Base-by-base conservation (phyloP, 2,329 filamentous ascomycete species). In the Aspergillus sergii region DNA sequence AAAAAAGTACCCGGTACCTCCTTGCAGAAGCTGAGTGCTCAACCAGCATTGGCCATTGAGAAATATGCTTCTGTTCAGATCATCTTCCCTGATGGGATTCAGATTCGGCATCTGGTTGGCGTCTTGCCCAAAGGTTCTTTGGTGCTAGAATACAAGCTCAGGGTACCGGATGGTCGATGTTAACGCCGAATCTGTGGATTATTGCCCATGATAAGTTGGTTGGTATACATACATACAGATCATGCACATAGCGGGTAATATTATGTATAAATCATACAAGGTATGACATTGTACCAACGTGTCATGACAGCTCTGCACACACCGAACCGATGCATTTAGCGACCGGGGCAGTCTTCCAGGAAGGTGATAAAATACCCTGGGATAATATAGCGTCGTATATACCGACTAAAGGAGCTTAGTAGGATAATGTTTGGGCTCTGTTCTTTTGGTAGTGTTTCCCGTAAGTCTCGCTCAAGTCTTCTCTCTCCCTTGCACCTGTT, bases 301-400 rank as follows among this genome's bases (percentile, higher is more conserved):
- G 46, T 57, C 48, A 39, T 66, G 59, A 58, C 59, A 62, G 62
- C 55, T 59, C 61, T 34, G 39, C 51, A 61, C 32, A 12, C 60
- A n/a, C 57, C 55, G 45, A 55, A 46, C 26, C 16, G 32, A 56
- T 58, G 63, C 60, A 59, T 60, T 60, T 61, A 58, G 45, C 51
- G 62, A 61, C 62, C 54, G 58, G 62, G 58, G 46, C 50, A 16
- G 34, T 16, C 36, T 55, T 14, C 46, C 46, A n/a, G 46, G 46
- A 30, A n/a, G 46, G 48, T 51, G 48, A 51, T 51, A 32, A 51
- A 51, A 51, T n/a, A 19, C 26, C 48, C 28, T 32, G 16, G 48
- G 21, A 50, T 50, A 32, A 32, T n/a, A 51, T 51, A 32, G 16
- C 21, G 30, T 51, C 26, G 28, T 34, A 51, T 19, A 11, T n/a